Evolutionary conservation across 768 basidiomycete species (phyloP), one percentile per base, ranked within the genome.

Genomic region (Phanerochaete sordida): DNA sequence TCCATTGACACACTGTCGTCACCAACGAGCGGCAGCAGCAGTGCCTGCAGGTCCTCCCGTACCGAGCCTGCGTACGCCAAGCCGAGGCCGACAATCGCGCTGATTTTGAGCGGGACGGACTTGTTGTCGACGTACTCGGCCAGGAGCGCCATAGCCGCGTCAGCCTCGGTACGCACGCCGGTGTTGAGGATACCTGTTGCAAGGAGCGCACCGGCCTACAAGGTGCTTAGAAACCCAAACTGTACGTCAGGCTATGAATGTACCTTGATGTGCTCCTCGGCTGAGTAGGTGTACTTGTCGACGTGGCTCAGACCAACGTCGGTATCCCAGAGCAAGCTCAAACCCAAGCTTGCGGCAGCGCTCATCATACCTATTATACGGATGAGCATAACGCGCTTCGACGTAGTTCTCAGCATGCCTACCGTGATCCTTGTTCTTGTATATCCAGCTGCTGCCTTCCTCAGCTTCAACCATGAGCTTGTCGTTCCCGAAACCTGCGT

Each of bases 341-440:
- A 79, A 21, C 97, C 97, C 56, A 99, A 81, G 57, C 93, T 95
- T 3, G 97, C 97, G 27, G 95, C 87, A 24, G 97, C 97, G 61
- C 91, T 93, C 83, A 96, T 87, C 94, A 98, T 98, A 56, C 91
- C 91, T 93, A 62, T 30, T 26, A 12, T n/a, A 48, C 7, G 57
- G 44, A 33, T 51, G n/a, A 27, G 50, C 48, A 11, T n/a, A 26
- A 24, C 24, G 28, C 7, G 26, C 27, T 24, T 35, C 13, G 26
- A 11, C 1, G 27, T 44, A 7, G 26, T 45, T 16, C 11, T 39
- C 53, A 16, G 9, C 43, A 49, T 15, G 69, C 80, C 23, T 59
- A 88, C 95, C 97, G 63, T 97, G 93, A 56, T 98, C 96, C 76
- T 98, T 98, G 80, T 98, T 98, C 83, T 98, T 98, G 81, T 98